These are phyloP conservation scores for Dothistroma pini DNA, from an alignment of 2,329 filamentous ascomycete genomes.

Conservation along the genomic window DNA sequence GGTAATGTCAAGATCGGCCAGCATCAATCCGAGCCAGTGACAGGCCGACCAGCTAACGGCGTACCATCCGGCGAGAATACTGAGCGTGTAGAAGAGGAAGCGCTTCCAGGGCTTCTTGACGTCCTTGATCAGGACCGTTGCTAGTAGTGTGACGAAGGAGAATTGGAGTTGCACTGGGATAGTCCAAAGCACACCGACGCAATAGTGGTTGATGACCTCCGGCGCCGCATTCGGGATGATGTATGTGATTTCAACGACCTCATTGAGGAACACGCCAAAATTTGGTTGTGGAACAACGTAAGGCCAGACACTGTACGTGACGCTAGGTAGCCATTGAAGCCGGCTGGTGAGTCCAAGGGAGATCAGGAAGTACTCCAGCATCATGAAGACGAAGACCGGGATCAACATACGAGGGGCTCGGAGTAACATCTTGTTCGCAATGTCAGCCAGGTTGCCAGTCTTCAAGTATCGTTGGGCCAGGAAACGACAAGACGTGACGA, in stretches of 20 bases:
- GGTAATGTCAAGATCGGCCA: conserved; percentile 47
- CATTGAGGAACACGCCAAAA: conserved; percentile 43
- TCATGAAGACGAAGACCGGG: conserved; percentile 43
- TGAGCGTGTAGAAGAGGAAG: conserved; percentile 44
- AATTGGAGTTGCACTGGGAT: conserved; percentile 49
- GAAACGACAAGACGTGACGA: conserved; percentile 49
- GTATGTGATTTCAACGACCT: conserved; percentile 45
- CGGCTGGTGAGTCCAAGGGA: conserved; percentile 43
- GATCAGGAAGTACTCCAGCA: conserved; percentile 48
- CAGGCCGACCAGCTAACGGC: conserved; percentile 45
- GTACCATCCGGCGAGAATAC: conserved; percentile 47
- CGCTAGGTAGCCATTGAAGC: conserved; percentile 45
- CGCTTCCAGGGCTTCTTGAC: conserved; percentile 47
- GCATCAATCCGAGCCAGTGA: conserved; percentile 44
- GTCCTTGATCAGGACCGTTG: conserved; percentile 43
- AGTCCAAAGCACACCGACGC: conserved; percentile 50
- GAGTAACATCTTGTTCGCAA: conserved; percentile 45
- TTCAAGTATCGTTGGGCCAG: conserved; percentile 42
- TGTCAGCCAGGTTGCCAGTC: conserved; percentile 41
- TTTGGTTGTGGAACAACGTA: conserved; percentile 42
- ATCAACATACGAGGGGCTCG: conserved; percentile 47
- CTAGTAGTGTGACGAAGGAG: conserved; percentile 44
- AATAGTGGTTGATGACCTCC: conserved; percentile 48
- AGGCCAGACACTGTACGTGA: conserved; percentile 49
- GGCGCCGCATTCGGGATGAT: conserved; percentile 49